phyloP scores from a whole-genome alignment of 495 filamentous ascomycete species.

The Rhypophila decipiens region DNA sequence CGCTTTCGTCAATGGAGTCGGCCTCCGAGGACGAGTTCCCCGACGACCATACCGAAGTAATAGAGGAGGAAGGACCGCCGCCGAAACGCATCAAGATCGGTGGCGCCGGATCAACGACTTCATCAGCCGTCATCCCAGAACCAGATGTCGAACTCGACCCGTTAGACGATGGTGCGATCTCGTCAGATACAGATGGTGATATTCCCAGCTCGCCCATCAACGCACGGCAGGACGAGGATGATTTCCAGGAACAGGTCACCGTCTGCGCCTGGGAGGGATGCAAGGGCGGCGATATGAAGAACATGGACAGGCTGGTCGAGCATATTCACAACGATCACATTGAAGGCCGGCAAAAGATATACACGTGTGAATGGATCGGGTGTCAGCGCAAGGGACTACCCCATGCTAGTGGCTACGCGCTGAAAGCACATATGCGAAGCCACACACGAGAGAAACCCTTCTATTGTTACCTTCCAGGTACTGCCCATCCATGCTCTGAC shows the following conservation, averaged over 20 bases:
- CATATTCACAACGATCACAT: constrained; percentile 95
- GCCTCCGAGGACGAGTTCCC: constrained; percentile 43
- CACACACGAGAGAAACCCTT: constrained; percentile 98
- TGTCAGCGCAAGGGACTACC: constrained; percentile 80
- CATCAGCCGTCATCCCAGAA: constrained; percentile 39
- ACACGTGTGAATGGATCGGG: constrained; percentile 91
- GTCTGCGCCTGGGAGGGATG: constrained; percentile 88
- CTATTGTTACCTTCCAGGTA: constrained; percentile 91
- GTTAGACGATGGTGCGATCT: constrained; percentile 52
- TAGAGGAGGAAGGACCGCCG: constrained; percentile 37
- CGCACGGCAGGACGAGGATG: constrained; percentile 65
- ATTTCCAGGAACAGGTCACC: constrained; percentile 83
- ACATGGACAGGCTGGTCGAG: constrained; percentile 90
- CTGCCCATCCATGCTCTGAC: background rate
- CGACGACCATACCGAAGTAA: constrained; percentile 34
- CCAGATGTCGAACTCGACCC: constrained; percentile 32
- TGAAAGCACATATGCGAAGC: constrained; percentile 94
- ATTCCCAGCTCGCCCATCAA: constrained; percentile 65
- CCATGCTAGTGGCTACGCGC: constrained; percentile 90
- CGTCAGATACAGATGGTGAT: constrained; percentile 80
- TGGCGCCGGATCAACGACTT: constrained; percentile 34
- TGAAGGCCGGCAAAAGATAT: constrained; percentile 62
- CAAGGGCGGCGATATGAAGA: constrained; percentile 66
- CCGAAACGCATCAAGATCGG: constrained; percentile 45
- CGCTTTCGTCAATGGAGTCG: constrained; percentile 34